These are phyloP conservation scores for Lipomyces sp. DNA, from an alignment of 805 yeast species.

Conservation along the genomic window DNA sequence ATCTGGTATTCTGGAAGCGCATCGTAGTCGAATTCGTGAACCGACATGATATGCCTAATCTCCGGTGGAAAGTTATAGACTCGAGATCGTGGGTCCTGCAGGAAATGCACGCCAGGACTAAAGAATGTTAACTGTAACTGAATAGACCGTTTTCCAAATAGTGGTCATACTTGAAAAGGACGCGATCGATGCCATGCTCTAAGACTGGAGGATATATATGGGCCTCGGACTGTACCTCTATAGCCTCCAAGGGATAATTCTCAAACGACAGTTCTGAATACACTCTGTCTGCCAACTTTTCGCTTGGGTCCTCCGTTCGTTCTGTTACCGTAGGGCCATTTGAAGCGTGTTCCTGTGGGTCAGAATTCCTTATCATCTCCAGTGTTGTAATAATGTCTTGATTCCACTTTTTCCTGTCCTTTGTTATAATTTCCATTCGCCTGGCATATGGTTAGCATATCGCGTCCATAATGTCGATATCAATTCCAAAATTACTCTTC, in stretches of 20 bases:
- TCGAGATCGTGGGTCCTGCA: slow-evolving; percentile 77
- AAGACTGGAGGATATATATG: slow-evolving; percentile 48
- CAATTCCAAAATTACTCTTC: not conserved
- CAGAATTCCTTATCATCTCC: not conserved
- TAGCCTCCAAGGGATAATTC: not conserved
- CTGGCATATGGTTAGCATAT: not conserved
- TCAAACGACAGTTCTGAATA: not conserved
- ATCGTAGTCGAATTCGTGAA: slow-evolving; percentile 69
- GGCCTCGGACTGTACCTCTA: slow-evolving; percentile 5
- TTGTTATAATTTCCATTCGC: not conserved
- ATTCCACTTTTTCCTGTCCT: not conserved
- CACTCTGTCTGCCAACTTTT: not conserved
- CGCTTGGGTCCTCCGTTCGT: not conserved
- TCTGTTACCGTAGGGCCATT: not conserved
- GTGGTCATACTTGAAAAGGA: slow-evolving; percentile 53
- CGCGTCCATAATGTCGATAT: not conserved
- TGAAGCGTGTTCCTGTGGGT: not conserved
- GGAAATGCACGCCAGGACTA: slow-evolving; percentile 77
- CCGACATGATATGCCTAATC: slow-evolving; percentile 62
- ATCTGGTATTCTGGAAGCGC: slow-evolving; percentile 62
- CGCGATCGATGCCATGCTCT: slow-evolving; percentile 69
- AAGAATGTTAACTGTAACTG: not conserved
- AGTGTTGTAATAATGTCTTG: not conserved
- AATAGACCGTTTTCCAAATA: not conserved
- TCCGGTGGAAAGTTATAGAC: slow-evolving; percentile 70